Evolutionary conservation across 83 land plant species (phyloP).

Genomic region (Diphasiastrum complanatum): DNA sequence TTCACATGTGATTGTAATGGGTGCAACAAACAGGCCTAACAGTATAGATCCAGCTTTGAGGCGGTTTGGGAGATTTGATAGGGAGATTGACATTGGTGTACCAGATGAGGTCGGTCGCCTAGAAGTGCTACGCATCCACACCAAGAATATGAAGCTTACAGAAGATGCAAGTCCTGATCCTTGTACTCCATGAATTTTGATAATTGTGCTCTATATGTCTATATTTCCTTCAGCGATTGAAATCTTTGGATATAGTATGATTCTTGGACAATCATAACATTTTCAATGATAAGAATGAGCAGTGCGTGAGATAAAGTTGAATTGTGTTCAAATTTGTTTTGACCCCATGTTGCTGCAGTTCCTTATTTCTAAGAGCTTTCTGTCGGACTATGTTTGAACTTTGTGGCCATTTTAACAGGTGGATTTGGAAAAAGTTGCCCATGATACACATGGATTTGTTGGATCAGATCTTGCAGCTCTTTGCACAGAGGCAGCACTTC

Average conservation of each 20-base stretch:
- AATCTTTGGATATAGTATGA: not conserved
- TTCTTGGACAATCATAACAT: not conserved
- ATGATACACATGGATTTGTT: too few species aligned
- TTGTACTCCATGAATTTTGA: too few species aligned
- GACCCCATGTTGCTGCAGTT: too few species aligned
- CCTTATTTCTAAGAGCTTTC: too few species aligned
- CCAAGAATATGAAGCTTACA: conserved; percentile 15
- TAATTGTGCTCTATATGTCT: too few species aligned
- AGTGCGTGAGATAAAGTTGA: not conserved
- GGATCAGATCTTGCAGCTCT: conserved; percentile 18
- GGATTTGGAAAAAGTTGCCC: too few species aligned
- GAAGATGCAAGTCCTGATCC: conserved; percentile 6
- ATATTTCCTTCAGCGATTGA: not conserved
- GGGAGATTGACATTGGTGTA: conserved; percentile 18
- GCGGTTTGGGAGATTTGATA: conserved; percentile 15
- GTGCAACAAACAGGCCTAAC: conserved; percentile 19
- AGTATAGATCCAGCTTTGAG: conserved; percentile 17
- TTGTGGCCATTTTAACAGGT: too few species aligned
- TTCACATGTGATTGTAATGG: conserved; percentile 20
- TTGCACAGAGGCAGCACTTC: conserved; percentile 14
- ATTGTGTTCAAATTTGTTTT: too few species aligned
- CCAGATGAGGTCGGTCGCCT: conserved; percentile 17
- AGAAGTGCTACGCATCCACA: conserved; percentile 19
- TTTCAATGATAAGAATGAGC: not conserved
- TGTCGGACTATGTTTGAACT: too few species aligned